Evolutionary conservation across 2,329 filamentous ascomycete genomes (phyloP), one percentile per base, ranked within the genome.

Genomic region (Trematosphaeria pertusa): DNA sequence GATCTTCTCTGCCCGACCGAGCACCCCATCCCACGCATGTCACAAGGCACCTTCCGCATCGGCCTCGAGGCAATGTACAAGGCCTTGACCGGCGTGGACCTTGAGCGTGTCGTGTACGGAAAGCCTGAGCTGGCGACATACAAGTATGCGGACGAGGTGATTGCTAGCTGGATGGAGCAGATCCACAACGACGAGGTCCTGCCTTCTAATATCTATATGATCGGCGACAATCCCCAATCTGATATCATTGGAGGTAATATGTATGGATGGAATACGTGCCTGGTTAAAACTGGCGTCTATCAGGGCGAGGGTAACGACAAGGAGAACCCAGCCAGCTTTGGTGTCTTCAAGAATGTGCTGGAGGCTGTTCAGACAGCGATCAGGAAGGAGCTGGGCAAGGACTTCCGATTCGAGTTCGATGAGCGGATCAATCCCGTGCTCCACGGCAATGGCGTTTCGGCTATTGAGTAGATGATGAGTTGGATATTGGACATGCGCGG

Each of bases 251-350:
- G 87, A 52, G 87, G 87, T 52, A 91, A 91, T 79, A 87, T 86
- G 81, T 89, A 91, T 72, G 86, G 86, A 50, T 91, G 87, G 88
- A 91, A 91, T 75, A 90, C 87, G 3, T 90, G 87, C 65, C 74
- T 91, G 43, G 87, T 91, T 46, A 83, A 87, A 65, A 91, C 87
- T 0, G 88, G 88, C 74, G 87, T 91, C 37, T 90, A 87, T 81
- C 86, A 89, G 75, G 87, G 87, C 52, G 86, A 83, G 14, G 86
- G 84, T 48, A 91, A 91, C 66, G 88, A 91, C 65, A 80, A 86
- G 70, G 78, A 89, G 74, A 91, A 89, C 74, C 87, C 87, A 1
- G 87, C 87, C 65, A 88, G 81, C 75, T 89, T 90, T 64, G 87
- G 87, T 55, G 87, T 91, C 31, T 91, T 91, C 74, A 70, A 77